A percentile compares a stretch with the other conserved stretches of the same genome.
phyloP scores from a whole-genome alignment of 495 filamentous ascomycete genomes.

The Parathielavia hyrcaniae region DNA sequence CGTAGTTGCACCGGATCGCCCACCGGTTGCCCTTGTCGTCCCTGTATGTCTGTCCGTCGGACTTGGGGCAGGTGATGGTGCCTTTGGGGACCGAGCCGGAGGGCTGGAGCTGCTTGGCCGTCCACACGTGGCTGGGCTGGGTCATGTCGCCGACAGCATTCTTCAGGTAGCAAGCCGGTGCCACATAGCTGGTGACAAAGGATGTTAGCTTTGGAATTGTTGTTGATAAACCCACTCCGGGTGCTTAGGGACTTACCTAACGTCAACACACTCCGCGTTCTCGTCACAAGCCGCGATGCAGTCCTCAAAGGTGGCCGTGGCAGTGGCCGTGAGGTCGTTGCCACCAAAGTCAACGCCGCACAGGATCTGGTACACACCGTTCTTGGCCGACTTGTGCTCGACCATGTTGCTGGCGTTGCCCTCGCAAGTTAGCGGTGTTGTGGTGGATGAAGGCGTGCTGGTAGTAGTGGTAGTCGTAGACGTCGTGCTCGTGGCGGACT shows the following conservation, averaged over 20 bases:
- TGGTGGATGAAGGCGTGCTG: not conserved
- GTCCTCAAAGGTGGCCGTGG: not conserved
- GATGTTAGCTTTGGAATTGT: too few relatives aligned
- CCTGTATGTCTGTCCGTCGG: not conserved
- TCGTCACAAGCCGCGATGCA: conserved; percentile 5
- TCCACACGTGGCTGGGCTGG: not conserved
- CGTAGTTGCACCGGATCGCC: conserved; percentile 3
- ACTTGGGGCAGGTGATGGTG: not conserved
- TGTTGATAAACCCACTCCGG: too few relatives aligned
- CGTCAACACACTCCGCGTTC: conserved; percentile 1
- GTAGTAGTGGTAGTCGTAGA: not conserved
- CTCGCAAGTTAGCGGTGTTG: not conserved
- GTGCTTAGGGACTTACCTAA: conserved; percentile 4
- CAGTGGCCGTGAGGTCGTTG: not conserved
- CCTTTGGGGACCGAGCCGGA: not conserved
- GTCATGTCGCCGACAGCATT: not conserved
- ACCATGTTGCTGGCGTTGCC: conserved; percentile 5
- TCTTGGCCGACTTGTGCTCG: conserved; percentile 1
- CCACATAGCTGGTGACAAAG: not conserved
- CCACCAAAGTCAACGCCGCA: conserved; percentile 4
- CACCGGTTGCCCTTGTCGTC: conserved; percentile 6
- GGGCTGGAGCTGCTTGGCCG: conserved; percentile 2
- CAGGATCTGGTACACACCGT: conserved; percentile 2
- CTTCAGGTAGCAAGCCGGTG: not conserved
- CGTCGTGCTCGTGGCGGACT: not conserved